Evolutionary conservation across 164 flowering plant genomes (phyloP), one percentile per base, ranked within the genome.

Genomic region (Litsea cubeba): DNA sequence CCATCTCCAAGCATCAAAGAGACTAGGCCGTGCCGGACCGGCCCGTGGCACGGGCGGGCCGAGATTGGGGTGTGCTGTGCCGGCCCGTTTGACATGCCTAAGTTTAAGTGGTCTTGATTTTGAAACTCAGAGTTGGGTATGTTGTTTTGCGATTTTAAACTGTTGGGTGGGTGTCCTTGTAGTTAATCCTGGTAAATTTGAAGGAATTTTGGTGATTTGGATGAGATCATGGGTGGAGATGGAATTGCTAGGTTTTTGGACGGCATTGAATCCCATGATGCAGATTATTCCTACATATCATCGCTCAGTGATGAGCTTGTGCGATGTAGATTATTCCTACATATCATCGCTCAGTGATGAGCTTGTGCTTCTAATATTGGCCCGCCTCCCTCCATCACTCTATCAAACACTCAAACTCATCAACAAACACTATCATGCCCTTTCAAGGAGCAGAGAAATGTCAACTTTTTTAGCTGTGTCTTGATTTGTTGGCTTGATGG

Each of bases 241-340:
- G 26, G 26, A 63, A 63, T 50, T 77, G 72, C 49, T 68, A 73
- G 72, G 76, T 75, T 80, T 20, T 80, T 74, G 22, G 75, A 74
- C 72, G 74, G 12, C 24, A 4, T 68, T 8, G 79, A 88, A 86
- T 84, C 95, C 87, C 90, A 88, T 90, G 95, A 91, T 88, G 89
- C 91, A 91, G 92, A 91, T 91, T 88, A 91, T 75, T 62, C 76
- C 26, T 71, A 65, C 65, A n/a, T 82, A 71, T 84, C 94, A 5
- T 76, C 81, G 1, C 88, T 91, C 35, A 85, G 77, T 72, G 82
- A 81, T 76, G 96, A 93, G 73, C 28, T 94, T 24, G n/a, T n/a
- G n/a, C n/a, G n/a, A n/a, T n/a, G n/a, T n/a, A n/a, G n/a, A n/a
- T n/a, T n/a, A n/a, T n/a, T n/a, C n/a, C n/a, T n/a, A n/a, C n/a